Evolutionary conservation across 345 rosid species (phyloP).

Genomic region (Xanthoceras sorbifolium): DNA sequence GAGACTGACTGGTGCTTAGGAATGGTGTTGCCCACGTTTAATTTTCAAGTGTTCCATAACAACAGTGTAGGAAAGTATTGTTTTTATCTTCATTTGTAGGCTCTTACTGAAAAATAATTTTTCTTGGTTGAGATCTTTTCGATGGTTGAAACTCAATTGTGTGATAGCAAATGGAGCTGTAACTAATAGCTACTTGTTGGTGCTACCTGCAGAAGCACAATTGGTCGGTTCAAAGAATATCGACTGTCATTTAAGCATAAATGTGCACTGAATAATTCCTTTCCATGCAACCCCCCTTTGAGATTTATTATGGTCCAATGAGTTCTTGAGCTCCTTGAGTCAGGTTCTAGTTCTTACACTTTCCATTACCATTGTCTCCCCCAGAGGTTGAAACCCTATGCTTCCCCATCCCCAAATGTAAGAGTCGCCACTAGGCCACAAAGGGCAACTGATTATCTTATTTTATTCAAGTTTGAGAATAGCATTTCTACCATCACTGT

Average conservation of each 20-base stretch:
- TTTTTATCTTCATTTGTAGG: neutral
- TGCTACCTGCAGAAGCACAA: neutral
- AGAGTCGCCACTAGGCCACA: neutral
- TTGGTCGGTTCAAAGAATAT: neutral
- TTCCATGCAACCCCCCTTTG: neutral
- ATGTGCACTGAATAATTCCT: neutral
- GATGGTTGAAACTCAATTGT: neutral
- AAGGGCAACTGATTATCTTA: neutral
- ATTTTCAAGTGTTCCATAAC: neutral
- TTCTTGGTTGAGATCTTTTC: too few species aligned
- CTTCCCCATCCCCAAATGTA: neutral
- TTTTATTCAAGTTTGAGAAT: neutral
- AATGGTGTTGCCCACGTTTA: too few species aligned
- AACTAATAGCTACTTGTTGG: neutral
- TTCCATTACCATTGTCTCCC: neutral
- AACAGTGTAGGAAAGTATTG: neutral
- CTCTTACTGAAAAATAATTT: too few species aligned
- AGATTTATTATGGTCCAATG: neutral
- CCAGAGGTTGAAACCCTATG: neutral
- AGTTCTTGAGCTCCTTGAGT: neutral
- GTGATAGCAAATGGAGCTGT: neutral
- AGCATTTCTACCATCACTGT: neutral
- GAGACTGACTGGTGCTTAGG: too few species aligned
- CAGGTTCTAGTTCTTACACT: neutral
- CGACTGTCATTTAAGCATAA: neutral